Evolutionary conservation across 1,284 basidiomycete genomes (phyloP), one percentile per base, ranked within the genome.

Genomic region (Trichosporon sp.): DNA sequence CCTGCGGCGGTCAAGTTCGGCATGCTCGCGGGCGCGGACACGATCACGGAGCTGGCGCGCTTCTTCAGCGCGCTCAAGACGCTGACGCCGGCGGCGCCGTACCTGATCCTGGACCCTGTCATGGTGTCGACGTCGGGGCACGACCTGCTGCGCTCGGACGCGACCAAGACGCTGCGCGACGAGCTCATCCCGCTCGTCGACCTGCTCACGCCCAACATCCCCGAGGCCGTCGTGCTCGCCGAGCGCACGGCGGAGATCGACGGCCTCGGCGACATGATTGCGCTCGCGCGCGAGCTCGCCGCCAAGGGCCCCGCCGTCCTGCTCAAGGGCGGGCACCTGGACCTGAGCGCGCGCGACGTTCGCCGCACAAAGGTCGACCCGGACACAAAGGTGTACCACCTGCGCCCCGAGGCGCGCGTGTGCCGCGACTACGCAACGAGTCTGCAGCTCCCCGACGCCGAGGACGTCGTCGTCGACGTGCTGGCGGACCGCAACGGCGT

Each of bases 91-190:
- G 51, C 18, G 66, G 71, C 12, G 53, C 88, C 88, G 0, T 87
- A 87, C 11, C 83, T 93, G 18, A 87, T 95, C 29, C 88, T 92
- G 72, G 93, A 96, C 79, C 95, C 95, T 0, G 95, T 98, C 25
- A 95, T 91, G 81, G 92, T 98, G 0, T 94, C 93, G 2, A 97
- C 95, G 0, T 95, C 93, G 0, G 94, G 95, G 1, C 92, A 95
- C 75, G 87, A 87, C 8, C 86, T 98, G 0, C 86, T 98, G 3
- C 85, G 89, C 2, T 81, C 87, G 5, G 87, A 88, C 11, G 65
- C 71, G 18, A 70, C 58, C 18, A n/a, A 25, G 8, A 56, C 63
- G 29, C 68, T 72, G 25, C 79, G 95, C 56, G 80, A 86, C 4
- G 85, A 86, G 1, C 83, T 98, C 1, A 87, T 97, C 62, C 92